Evolutionary conservation across 345 rosid genomes (phyloP), one percentile per base, ranked within the genome.

Genomic region (Lagerstroemia speciosa): DNA sequence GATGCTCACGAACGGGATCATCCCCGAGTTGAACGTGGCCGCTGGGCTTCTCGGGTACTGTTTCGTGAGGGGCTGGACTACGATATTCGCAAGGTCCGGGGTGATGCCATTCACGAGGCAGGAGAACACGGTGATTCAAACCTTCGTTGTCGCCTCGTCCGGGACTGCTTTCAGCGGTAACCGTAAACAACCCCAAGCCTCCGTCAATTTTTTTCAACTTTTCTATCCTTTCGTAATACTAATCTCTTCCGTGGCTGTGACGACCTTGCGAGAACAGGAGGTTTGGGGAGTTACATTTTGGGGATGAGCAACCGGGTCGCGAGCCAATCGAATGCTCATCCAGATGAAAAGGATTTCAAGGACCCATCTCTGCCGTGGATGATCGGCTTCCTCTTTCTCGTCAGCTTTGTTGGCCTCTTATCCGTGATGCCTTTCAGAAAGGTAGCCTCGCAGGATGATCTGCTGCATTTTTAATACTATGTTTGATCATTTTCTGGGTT

Each of bases 341-440:
- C 62, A 5, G 70, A 67, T 69, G 73, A 70, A 0, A 45, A 70
- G 3, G 83, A 81, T 50, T 68, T 74, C 62, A 89, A 85, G 79
- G 58, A 84, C 64, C 95, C 85, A 17, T 76, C 85, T 1, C 32
- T 88, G 31, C 71, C 83, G 9, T 88, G 97, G 97, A 91, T 91
- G 32, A 85, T 91, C 22, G 89, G 83, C 58, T 92, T 89, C 79
- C 91, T 92, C 61, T 88, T 92, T 71, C 72, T 92, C 60, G 96
- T 88, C 69, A 92, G 98, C 86, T 88, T 89, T 82, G 84, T 85
- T 65, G 98, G 98, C 69, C 92, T 92, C 71, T 87, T 89, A 73
- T 85, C 92, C 0, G 86, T 89, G 31, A 90, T 87, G 15, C 46
- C 46, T 9, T 16, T 41, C 7, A 41, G 46, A 16, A 41, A 41